A percentile compares a stretch with the other conserved stretches of the same genome.
Evolutionary conservation across 139 green algal genomes (phyloP).

Genomic region (Tetraselmis chui): DNA sequence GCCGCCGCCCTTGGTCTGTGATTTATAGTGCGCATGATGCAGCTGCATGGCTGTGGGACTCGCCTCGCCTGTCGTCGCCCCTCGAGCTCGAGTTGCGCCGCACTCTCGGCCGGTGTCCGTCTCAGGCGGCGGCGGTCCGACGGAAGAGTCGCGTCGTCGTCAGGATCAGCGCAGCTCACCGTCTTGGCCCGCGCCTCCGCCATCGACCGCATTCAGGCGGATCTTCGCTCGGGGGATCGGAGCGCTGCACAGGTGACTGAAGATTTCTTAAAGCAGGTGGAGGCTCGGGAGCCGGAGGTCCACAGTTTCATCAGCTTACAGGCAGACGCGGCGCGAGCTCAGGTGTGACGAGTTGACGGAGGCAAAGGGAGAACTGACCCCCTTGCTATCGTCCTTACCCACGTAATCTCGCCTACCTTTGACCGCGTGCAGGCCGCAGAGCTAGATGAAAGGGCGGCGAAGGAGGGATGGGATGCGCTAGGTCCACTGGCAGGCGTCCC

Average conservation of each 20-base stretch:
- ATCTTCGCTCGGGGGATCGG: not conserved
- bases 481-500: constrained; percentile 69
- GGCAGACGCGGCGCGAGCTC: constrained; percentile 18
- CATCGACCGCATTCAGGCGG: not conserved
- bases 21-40: too few relatives aligned
- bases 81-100: too few relatives aligned
- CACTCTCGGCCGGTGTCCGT: not conserved
- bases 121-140: too few relatives aligned
- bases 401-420: not conserved
- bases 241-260: constrained; percentile 42
- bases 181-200: not conserved
- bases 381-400: not conserved
- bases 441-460: constrained; percentile 25
- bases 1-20: too few relatives aligned
- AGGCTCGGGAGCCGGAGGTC: constrained; percentile 27
- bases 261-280: constrained; percentile 32
- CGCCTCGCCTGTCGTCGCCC: too few relatives aligned
- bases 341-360: too few relatives aligned
- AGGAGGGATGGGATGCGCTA: constrained; percentile 15
- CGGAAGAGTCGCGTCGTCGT: too few relatives aligned
- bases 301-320: constrained; percentile 38
- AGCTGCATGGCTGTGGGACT: too few relatives aligned
- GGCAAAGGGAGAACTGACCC: too few relatives aligned
- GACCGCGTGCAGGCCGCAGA: constrained; percentile 8
- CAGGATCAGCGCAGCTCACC: too few relatives aligned